Conservation (phyloP, 106 monocot species). For the Ottelia alismoides region DNA sequence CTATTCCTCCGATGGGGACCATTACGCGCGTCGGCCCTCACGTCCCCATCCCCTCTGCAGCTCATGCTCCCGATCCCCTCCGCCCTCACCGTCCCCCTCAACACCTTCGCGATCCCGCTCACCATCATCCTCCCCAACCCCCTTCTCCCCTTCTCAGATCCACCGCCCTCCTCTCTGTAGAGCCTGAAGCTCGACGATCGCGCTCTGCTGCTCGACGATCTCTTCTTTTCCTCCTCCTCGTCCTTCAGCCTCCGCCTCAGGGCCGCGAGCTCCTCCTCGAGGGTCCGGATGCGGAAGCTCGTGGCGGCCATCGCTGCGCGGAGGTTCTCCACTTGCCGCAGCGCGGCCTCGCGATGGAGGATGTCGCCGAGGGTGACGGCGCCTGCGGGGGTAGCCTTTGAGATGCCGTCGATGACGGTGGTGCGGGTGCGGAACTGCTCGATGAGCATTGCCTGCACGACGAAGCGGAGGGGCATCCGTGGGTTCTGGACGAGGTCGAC, state of each 20-base stretch:
- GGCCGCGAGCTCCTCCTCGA: slow-evolving; percentile 49
- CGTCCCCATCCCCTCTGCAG: too few species aligned
- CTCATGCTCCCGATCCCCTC: too few species aligned
- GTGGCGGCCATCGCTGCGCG: slow-evolving; percentile 47
- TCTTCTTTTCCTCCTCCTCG: slow-evolving; percentile 8
- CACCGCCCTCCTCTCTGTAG: slow-evolving; percentile 6
- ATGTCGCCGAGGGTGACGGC: slow-evolving; percentile 47
- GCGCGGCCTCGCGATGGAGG: slow-evolving; percentile 46
- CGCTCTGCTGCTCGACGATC: slow-evolving; percentile 1
- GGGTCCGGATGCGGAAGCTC: slow-evolving; percentile 32
- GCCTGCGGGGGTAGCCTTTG: too few species aligned
- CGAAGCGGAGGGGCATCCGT: slow-evolving; percentile 60
- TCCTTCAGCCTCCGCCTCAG: slow-evolving; percentile 31
- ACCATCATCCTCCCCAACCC: slow-evolving; percentile 35
- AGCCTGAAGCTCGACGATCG: slow-evolving; percentile 38
- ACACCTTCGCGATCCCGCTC: slow-evolving; percentile 43
- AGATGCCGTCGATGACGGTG: slow-evolving; percentile 13
- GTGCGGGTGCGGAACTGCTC: slow-evolving; percentile 59
- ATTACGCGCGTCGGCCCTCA: too few species aligned
- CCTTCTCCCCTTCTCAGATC: not conserved
- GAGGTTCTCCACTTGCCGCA: slow-evolving; percentile 53
- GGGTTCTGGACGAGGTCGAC: slow-evolving; percentile 68
- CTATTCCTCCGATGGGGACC: too few species aligned
- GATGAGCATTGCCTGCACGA: slow-evolving; percentile 72
- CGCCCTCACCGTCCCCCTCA: slow-evolving; percentile 10